A percentile compares a stretch with the other conserved stretches of the same genome.
phyloP scores from a whole-genome alignment of 805 yeast species.

The Pichia pseudocactophila region DNA sequence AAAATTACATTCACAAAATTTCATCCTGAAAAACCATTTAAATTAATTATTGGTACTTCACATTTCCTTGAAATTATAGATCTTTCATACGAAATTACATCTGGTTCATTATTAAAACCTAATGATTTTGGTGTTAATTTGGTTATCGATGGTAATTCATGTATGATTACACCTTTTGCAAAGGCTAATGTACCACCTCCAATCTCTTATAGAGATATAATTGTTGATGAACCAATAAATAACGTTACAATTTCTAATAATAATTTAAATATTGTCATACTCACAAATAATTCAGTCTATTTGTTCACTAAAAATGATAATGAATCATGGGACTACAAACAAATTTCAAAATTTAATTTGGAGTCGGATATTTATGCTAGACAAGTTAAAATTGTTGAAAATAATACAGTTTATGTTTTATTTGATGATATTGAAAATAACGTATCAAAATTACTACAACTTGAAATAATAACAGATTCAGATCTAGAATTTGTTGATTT shows the following conservation, averaged over 20 bases:
- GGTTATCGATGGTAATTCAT: constrained; percentile 69
- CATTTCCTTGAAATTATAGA: constrained; percentile 52
- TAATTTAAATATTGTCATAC: constrained; percentile 50
- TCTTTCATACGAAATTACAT: constrained; percentile 49
- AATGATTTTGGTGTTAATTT: constrained; percentile 68
- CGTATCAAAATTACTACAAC: constrained; percentile 40
- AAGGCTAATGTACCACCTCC: constrained; percentile 95
- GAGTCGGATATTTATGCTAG: constrained; percentile 38
- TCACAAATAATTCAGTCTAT: constrained; percentile 39
- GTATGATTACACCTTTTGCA: constrained; percentile 72
- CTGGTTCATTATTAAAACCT: constrained; percentile 65
- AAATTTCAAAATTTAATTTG: constrained; percentile 29
- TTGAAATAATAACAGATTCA: constrained; percentile 35
- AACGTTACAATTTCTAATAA: constrained; percentile 58
- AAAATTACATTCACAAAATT: constrained; percentile 47
- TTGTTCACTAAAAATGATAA: constrained; percentile 43
- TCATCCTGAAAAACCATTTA: constrained; percentile 85
- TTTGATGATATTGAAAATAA: constrained; percentile 37
- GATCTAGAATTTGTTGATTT: constrained; percentile 35
- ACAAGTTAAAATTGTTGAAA: constrained; percentile 52
- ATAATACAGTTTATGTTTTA: constrained; percentile 47
- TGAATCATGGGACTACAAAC: constrained; percentile 35
- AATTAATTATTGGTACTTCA: constrained; percentile 56
- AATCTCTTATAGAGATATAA: constrained; percentile 60
- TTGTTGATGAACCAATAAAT: constrained; percentile 42